These are phyloP conservation scores for Salix koriyanagi DNA, from an alignment of 345 rosid species.

Conservation along the genomic window DNA sequence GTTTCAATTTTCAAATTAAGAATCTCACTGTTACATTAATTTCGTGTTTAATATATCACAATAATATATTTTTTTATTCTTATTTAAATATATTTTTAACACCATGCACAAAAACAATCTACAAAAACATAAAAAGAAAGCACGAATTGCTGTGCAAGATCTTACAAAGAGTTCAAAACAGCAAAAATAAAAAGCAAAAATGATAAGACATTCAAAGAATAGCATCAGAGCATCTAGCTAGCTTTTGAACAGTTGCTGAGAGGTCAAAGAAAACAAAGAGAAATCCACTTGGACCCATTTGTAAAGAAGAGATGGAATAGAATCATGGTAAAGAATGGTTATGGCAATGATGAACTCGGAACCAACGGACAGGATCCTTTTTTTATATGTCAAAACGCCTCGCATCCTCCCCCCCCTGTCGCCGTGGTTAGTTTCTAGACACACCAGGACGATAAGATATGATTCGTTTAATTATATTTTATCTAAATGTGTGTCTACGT, in stretches of 20 bases:
- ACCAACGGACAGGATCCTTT: constrained; percentile 13
- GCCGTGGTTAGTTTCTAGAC: neutral
- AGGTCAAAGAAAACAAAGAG: constrained; percentile 31
- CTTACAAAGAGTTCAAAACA: neutral
- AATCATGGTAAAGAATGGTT: constrained; percentile 44
- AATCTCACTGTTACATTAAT: no score
- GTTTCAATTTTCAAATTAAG: constrained; percentile 11
- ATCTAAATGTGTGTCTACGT: constrained; percentile 4
- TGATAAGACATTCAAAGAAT: constrained; percentile 1
- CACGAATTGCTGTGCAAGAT: neutral
- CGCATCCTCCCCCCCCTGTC: neutral
- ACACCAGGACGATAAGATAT: constrained; percentile 1
- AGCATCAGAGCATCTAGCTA: constrained; percentile 26
- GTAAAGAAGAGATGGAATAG: constrained; percentile 49
- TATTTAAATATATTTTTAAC: no score
- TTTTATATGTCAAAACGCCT: neutral
- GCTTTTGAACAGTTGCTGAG: constrained; percentile 16
- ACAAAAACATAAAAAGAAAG: neutral
- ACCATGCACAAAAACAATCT: no score
- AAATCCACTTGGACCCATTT: constrained; percentile 37
- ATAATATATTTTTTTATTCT: no score
- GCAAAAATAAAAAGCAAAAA: no score
- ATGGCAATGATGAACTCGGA: constrained; percentile 10
- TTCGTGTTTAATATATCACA: no score
- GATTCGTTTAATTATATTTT: constrained; percentile 4